phyloP scores from a whole-genome alignment of 257 asterid species.

The Haberlea rhodopensis region DNA sequence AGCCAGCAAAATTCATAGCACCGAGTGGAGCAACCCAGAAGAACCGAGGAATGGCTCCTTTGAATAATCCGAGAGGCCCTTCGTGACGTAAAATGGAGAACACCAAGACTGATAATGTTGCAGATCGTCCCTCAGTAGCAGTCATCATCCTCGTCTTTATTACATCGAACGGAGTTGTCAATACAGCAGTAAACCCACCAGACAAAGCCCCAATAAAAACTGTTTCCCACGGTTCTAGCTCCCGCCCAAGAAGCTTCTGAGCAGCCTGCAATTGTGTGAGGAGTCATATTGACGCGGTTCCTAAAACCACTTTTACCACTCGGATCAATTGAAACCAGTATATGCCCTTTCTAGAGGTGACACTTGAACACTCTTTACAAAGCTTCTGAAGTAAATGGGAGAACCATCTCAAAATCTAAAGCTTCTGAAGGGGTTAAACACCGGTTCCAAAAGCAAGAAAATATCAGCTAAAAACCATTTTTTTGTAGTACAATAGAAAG shows the following conservation, averaged over 20 bases:
- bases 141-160: slow-evolving; percentile 53
- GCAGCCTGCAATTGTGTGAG: slow-evolving; percentile 27
- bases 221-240: slow-evolving; percentile 53
- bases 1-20: slow-evolving; percentile 56
- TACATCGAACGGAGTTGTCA: slow-evolving; percentile 52
- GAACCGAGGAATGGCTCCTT: slow-evolving; percentile 52
- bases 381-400: no score
- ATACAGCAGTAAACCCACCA: slow-evolving; percentile 49
- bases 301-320: background rate
- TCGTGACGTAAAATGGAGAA: slow-evolving; percentile 40
- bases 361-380: no score
- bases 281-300: background rate
- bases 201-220: slow-evolving; percentile 50
- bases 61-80: slow-evolving; percentile 47
- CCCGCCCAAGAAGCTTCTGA: slow-evolving; percentile 40
- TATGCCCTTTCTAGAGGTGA: no score
- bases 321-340: background rate
- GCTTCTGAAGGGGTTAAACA: no score
- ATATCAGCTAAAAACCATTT: no score
- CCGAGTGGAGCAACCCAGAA: slow-evolving; percentile 57
- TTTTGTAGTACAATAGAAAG: no score
- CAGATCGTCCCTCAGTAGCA: slow-evolving; percentile 32
- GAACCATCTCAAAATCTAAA: no score
- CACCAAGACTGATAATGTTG: slow-evolving; percentile 30
- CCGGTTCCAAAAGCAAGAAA: no score